Evolutionary conservation across 129 eudicot species (phyloP).

Genomic region (Flaveria linearis): DNA sequence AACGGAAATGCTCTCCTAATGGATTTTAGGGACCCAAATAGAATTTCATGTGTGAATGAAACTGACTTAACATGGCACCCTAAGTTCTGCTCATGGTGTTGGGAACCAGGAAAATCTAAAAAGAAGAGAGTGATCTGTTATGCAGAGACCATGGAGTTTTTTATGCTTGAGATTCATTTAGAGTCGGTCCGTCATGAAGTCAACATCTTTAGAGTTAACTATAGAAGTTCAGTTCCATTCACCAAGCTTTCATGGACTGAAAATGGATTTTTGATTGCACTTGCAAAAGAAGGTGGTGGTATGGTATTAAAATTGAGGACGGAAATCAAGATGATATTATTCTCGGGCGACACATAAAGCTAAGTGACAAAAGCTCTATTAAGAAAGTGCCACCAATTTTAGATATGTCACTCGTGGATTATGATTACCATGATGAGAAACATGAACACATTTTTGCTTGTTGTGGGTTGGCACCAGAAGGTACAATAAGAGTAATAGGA

Average conservation of each 20-base stretch:
- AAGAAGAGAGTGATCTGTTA: constrained; percentile 66
- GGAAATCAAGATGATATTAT: constrained; percentile 4
- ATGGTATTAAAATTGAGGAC: constrained; percentile 70
- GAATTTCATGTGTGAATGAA: too few relatives aligned
- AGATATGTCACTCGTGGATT: constrained; percentile 70
- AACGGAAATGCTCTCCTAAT: constrained; percentile 39
- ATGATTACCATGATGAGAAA: constrained; percentile 50
- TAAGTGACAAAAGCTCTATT: constrained; percentile 53
- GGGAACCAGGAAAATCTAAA: constrained; percentile 52
- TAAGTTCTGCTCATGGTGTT: constrained; percentile 70
- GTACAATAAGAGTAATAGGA: constrained; percentile 74
- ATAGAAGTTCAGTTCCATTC: constrained; percentile 50
- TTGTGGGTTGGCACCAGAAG: constrained; percentile 90
- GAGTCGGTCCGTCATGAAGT: constrained; percentile 57
- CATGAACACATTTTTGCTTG: constrained; percentile 94
- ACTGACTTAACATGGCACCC: too few relatives aligned
- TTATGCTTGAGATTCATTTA: constrained; percentile 50
- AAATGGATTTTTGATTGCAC: constrained; percentile 71
- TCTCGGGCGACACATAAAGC: constrained; percentile 4
- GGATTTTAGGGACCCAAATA: constrained; percentile 64
- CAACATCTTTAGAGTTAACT: constrained; percentile 62
- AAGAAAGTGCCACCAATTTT: constrained; percentile 84
- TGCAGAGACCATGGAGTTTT: constrained; percentile 71
- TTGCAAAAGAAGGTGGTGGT: constrained; percentile 83
- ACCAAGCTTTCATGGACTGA: constrained; percentile 73